These are phyloP conservation scores for Amoebophrya sp. DNA, from an alignment of 169 alveolate species.

Conservation along the genomic window DNA sequence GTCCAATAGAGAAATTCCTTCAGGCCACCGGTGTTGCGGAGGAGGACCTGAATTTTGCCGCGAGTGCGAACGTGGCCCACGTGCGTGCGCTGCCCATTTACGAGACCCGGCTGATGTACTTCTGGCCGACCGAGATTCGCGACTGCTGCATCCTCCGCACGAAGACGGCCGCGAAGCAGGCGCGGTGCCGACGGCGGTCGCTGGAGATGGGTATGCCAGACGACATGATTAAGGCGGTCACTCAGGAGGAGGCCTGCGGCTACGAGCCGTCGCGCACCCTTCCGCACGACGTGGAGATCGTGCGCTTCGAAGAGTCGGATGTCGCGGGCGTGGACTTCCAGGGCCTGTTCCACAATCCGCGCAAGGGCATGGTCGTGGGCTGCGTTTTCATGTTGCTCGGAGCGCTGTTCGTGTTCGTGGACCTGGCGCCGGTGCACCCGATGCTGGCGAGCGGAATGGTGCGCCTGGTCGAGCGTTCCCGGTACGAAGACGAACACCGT, in stretches of 20 bases:
- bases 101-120: background rate
- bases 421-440: background rate
- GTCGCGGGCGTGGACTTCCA: background rate
- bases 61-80: background rate
- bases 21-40: too few species aligned
- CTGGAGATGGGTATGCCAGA: background rate
- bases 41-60: too few species aligned
- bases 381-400: background rate
- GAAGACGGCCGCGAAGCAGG: background rate
- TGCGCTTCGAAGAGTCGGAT: background rate
- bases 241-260: background rate
- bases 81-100: background rate
- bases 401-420: background rate
- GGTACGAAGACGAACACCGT: background rate
- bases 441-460: background rate
- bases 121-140: background rate
- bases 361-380: background rate
- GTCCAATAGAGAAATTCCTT: background rate
- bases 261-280: background rate
- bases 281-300: slow-evolving; percentile 1
- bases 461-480: background rate
- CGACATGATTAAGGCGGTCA: background rate
- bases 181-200: background rate
- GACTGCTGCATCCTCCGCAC: background rate
- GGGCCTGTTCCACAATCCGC: background rate